These are phyloP conservation scores for Suillus alpinus DNA, from an alignment of 768 basidiomycete species.

Conservation along the genomic window DNA sequence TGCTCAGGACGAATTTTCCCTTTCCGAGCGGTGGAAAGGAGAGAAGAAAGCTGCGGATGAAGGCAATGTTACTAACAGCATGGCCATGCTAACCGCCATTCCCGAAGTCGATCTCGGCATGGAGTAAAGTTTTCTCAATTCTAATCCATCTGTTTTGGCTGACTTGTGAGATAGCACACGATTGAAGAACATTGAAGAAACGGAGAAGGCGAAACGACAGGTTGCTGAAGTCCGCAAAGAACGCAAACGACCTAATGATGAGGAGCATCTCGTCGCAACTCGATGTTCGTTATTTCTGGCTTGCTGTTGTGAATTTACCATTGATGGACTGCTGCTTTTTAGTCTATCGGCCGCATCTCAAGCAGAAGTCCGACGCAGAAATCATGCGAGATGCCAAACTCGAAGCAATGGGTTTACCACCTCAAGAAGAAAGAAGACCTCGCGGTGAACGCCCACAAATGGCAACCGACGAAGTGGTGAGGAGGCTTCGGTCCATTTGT, in stretches of 20 bases:
- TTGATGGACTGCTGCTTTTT: neutral
- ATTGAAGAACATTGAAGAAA: slow-evolving; percentile 94
- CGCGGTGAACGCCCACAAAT: slow-evolving; percentile 64
- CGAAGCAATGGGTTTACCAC: slow-evolving; percentile 77
- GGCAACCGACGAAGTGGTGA: slow-evolving; percentile 89
- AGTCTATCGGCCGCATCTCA: slow-evolving; percentile 86
- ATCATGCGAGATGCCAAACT: slow-evolving; percentile 86
- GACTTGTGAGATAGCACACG: slow-evolving; percentile 55
- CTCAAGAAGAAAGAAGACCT: slow-evolving; percentile 34
- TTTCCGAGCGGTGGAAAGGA: slow-evolving; percentile 62
- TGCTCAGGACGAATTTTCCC: slow-evolving; percentile 77
- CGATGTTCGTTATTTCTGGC: slow-evolving; percentile 61
- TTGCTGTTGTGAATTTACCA: neutral
- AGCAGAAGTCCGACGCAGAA: slow-evolving; percentile 82
- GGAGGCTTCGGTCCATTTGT: slow-evolving; percentile 23
- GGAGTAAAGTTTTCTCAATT: slow-evolving; percentile 68
- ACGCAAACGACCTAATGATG: slow-evolving; percentile 56
- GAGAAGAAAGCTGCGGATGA: slow-evolving; percentile 67
- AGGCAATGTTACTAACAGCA: slow-evolving; percentile 88
- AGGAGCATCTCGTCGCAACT: slow-evolving; percentile 81
- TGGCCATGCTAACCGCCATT: slow-evolving; percentile 96
- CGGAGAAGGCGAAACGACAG: slow-evolving; percentile 90
- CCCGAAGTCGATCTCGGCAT: slow-evolving; percentile 98
- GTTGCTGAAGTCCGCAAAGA: slow-evolving; percentile 74
- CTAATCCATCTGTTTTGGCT: neutral